phyloP scores from a whole-genome alignment of 2,329 filamentous ascomycete genomes.

The Pseudophaeomoniella oleicola region DNA sequence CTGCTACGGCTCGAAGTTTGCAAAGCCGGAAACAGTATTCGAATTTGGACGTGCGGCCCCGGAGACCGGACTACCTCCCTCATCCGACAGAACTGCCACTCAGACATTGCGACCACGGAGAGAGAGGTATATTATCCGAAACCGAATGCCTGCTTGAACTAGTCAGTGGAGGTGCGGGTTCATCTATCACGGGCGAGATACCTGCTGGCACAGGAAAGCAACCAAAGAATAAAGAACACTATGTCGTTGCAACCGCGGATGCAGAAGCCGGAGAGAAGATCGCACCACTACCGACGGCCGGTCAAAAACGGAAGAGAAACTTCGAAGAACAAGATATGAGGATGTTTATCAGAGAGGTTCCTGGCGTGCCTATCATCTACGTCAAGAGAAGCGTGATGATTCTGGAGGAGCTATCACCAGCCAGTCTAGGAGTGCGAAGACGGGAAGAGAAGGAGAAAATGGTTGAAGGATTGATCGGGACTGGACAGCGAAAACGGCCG shows the following conservation, averaged over 20 bases:
- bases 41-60: slow-evolving; percentile 16
- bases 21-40: slow-evolving; percentile 6
- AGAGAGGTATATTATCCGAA: slow-evolving; percentile 11
- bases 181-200: background rate
- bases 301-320: slow-evolving; percentile 21
- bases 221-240: slow-evolving; percentile 33
- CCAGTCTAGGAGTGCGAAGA: slow-evolving; percentile 26
- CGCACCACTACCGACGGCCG: slow-evolving; percentile 7
- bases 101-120: slow-evolving; percentile 31
- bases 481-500: slow-evolving; percentile 20
- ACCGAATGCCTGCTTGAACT: slow-evolving; percentile 28
- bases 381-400: slow-evolving; percentile 37
- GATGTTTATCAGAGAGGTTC: slow-evolving; percentile 24
- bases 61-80: slow-evolving; percentile 27
- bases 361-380: slow-evolving; percentile 34
- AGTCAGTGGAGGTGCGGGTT: slow-evolving; percentile 13
- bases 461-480: slow-evolving; percentile 23
- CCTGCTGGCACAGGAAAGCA: slow-evolving; percentile 11
- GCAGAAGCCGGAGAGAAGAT: slow-evolving; percentile 12
- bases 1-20: slow-evolving; percentile 18
- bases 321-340: slow-evolving; percentile 20
- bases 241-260: slow-evolving; percentile 30
- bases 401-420: slow-evolving; percentile 30
- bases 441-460: slow-evolving; percentile 32
- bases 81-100: slow-evolving; percentile 29